Percentiles rank a stretch among this genome's conserved stretches.
phyloP scores from a whole-genome alignment of 2,329 filamentous ascomycete species.

The Diaporthe citriasiana region DNA sequence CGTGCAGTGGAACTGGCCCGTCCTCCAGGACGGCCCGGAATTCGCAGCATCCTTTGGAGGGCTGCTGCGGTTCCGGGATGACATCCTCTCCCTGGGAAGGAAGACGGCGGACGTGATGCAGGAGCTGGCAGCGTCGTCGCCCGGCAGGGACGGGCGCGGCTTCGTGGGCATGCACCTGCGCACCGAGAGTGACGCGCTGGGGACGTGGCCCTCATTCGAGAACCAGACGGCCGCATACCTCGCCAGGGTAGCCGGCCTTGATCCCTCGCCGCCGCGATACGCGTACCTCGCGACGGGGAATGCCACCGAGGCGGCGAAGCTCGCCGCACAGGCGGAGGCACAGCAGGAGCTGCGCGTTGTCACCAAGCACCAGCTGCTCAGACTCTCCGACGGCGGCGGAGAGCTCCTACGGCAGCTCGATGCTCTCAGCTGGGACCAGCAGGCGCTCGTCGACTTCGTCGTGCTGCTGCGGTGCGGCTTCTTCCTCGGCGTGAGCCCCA shows the following conservation, averaged over 20 bases:
- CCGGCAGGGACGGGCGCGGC: slow-evolving; percentile 27
- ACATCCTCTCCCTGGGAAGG: slow-evolving; percentile 58
- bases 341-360: slow-evolving; percentile 52
- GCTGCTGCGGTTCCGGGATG: slow-evolving; percentile 57
- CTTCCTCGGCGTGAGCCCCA: slow-evolving; percentile 61
- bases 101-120: slow-evolving; percentile 54
- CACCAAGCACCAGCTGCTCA: slow-evolving; percentile 56
- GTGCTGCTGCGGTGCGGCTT: slow-evolving; percentile 56
- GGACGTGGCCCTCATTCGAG: slow-evolving; percentile 61
- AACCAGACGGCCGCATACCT: slow-evolving; percentile 58
- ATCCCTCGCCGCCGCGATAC: slow-evolving; percentile 43
- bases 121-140: slow-evolving; percentile 44
- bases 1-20: slow-evolving; percentile 61
- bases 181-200: slow-evolving; percentile 62
- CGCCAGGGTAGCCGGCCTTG: slow-evolving; percentile 49
- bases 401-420: slow-evolving; percentile 51
- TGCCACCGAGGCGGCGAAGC: slow-evolving; percentile 56
- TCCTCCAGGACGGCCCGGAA: slow-evolving; percentile 62
- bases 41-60: slow-evolving; percentile 60
- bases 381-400: slow-evolving; percentile 45
- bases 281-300: slow-evolving; percentile 64
- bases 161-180: slow-evolving; percentile 62
- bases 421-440: slow-evolving; percentile 60
- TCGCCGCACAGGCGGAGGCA: slow-evolving; percentile 52
- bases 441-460: slow-evolving; percentile 59